These are phyloP conservation scores for Ocimum tenuiflorum DNA, from an alignment of 257 asterid genomes.

Conservation along the genomic window DNA sequence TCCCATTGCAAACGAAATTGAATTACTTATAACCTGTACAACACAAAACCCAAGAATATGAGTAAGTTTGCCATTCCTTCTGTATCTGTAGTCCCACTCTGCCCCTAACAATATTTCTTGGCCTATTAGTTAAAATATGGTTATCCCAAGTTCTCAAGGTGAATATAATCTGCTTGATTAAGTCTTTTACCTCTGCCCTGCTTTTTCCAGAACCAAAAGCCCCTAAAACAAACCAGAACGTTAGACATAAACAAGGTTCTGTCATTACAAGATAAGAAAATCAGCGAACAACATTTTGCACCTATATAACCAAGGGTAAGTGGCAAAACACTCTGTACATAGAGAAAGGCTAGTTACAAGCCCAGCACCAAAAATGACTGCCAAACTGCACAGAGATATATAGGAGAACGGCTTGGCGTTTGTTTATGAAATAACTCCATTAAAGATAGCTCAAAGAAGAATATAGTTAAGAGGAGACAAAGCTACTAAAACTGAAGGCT, in stretches of 20 bases:
- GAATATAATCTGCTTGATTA: background rate
- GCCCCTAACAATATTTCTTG: background rate
- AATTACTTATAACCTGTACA: slow-evolving; percentile 65
- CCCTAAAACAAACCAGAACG: slow-evolving; percentile 35
- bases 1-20: slow-evolving; percentile 86
- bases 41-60: background rate
- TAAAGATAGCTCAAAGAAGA: background rate
- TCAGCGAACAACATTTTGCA: slow-evolving; percentile 17
- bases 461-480: slow-evolving; percentile 7
- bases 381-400: slow-evolving; percentile 54
- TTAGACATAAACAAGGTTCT: slow-evolving; percentile 9
- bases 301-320: slow-evolving; percentile 98
- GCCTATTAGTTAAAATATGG: too few species aligned
- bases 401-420: background rate
- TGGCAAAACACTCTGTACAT: slow-evolving; percentile 91
- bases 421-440: background rate
- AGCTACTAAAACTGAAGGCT: slow-evolving; percentile 86
- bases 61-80: background rate
- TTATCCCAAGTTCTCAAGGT: background rate
- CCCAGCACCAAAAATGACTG: slow-evolving; percentile 93
- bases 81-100: background rate
- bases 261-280: slow-evolving; percentile 9
- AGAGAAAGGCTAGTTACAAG: slow-evolving; percentile 98
- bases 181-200: slow-evolving; percentile 52
- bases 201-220: slow-evolving; percentile 96